Evolutionary conservation across 129 eudicot genomes (phyloP), one percentile per base, ranked within the genome.

Genomic region (Helichrysum umbraculigerum): DNA sequence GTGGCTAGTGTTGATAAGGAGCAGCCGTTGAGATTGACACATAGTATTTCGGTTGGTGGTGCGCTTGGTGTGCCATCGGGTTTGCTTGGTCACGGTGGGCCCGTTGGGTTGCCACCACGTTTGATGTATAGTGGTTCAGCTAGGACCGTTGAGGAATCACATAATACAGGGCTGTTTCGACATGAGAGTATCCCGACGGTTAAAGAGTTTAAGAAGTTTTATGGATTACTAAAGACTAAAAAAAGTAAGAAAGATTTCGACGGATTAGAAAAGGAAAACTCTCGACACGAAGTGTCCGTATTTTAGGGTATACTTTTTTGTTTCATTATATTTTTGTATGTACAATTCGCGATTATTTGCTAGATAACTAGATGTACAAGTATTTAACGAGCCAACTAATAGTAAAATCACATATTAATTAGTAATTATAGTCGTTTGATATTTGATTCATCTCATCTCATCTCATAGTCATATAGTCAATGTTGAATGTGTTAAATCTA

Each of bases 221-320:
- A 87, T 25, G 92, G 96, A 12, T 64, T 83, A 1, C 42, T 90
- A 22, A 85, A 84, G 52, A 32, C 78, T 52, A 87, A 76, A 29
- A 75, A 85, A 39, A 71, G 59, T 41, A 89, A 86, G 65, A 87
- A 81, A 71, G 87, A 87, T 66, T 71, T 87, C 12, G 85, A 88
- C 68, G 21, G 64, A 34, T 21, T 47, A 2, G 85, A 77, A 6
- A 84, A 71, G 41, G 86, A 85, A 32, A 83, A 75, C 66, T 56
- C 84, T n/a, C 52, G 76, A 63, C 91, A 81, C 14, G 88, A 82
- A n/a, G 14, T 73, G 51, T 37, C 73, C n/a, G 52, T 56, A 37
- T 62, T 57, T 20, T n/a, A 20, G 71, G 16, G 52, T 20, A 7
- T 65, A 28, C 17, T 67, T 72, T 56, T 80, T 10, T 78, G 44